Percentiles rank a stretch among this genome's conserved stretches.
These are phyloP conservation scores for Cystobasidium tubakii DNA, from an alignment of 768 basidiomycete species.

Conservation along the genomic window DNA sequence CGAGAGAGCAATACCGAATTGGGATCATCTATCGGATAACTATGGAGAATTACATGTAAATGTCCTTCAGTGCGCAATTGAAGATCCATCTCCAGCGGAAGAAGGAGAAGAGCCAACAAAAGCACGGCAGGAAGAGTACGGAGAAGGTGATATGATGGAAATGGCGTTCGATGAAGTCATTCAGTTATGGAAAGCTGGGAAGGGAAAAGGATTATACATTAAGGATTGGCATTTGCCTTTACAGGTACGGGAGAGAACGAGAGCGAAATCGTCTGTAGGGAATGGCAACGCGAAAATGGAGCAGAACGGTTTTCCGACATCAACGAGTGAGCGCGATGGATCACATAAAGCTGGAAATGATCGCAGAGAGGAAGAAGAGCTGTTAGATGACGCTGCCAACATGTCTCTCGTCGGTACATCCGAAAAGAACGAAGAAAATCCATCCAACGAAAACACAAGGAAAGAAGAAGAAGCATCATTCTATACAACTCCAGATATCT, in stretches of 20 bases:
- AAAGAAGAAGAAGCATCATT: conserved; percentile 9
- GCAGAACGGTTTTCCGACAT: too few relatives aligned
- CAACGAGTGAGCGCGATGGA: too few relatives aligned
- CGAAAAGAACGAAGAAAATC: neutral
- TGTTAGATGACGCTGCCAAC: too few relatives aligned
- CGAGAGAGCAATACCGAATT: conserved; percentile 4
- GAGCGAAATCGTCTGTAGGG: neutral
- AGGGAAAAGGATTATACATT: conserved; percentile 23
- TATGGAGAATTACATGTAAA: neutral
- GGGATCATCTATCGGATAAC: neutral
- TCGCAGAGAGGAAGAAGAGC: too few relatives aligned
- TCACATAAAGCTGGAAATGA: too few relatives aligned
- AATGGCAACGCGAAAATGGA: too few relatives aligned
- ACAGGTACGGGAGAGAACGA: neutral
- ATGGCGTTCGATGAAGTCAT: conserved; percentile 24
- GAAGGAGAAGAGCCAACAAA: neutral
- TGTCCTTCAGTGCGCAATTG: conserved; percentile 4
- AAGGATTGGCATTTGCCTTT: conserved; percentile 33
- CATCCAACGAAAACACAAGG: neutral
- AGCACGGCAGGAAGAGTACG: neutral
- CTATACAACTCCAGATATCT: conserved; percentile 36
- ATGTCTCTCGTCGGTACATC: too few relatives aligned
- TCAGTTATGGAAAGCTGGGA: conserved; percentile 2
- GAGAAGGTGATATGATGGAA: conserved; percentile 9
- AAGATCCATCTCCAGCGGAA: neutral